Conservation (phyloP, 495 filamentous ascomycete species). For the Lasiosphaeria miniovina region DNA sequence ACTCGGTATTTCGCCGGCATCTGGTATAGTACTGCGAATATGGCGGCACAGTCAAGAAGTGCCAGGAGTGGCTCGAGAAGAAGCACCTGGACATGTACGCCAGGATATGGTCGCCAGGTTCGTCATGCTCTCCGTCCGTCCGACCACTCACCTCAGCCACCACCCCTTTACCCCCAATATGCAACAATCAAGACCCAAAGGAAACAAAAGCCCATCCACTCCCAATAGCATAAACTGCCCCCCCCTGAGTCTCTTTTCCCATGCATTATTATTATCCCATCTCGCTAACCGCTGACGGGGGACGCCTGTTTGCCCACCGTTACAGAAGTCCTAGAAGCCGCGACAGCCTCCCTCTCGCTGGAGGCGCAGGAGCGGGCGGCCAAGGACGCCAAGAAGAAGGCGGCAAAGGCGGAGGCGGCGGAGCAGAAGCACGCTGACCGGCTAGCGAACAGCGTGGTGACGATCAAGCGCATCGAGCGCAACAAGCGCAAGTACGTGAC, state of each 20-base stretch:
- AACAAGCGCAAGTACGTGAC: slow-evolving; percentile 98
- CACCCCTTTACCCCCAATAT: too few species aligned
- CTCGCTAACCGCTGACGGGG: too few species aligned
- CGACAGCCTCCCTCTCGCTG: slow-evolving; percentile 77
- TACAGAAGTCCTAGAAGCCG: slow-evolving; percentile 76
- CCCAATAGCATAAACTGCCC: background rate
- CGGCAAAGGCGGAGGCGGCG: slow-evolving; percentile 81
- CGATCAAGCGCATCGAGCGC: slow-evolving; percentile 93
- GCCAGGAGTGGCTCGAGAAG: slow-evolving; percentile 88
- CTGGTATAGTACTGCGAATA: slow-evolving; percentile 91
- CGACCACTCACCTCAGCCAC: background rate
- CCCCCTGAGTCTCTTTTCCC: too few species aligned
- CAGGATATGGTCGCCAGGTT: slow-evolving; percentile 81
- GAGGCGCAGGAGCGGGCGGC: slow-evolving; percentile 88
- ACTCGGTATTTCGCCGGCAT: background rate
- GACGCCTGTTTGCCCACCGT: background rate
- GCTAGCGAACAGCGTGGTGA: slow-evolving; percentile 74
- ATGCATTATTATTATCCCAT: too few species aligned
- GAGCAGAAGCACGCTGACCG: slow-evolving; percentile 76
- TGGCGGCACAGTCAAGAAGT: slow-evolving; percentile 96
- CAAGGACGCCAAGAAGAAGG: slow-evolving; percentile 86
- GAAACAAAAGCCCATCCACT: background rate
- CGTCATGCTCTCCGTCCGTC: slow-evolving; percentile 13
- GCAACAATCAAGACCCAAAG: too few species aligned
- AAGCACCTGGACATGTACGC: slow-evolving; percentile 69